Conservation (phyloP, 805 yeast species). For the Lachancea lanzarotensis region DNA sequence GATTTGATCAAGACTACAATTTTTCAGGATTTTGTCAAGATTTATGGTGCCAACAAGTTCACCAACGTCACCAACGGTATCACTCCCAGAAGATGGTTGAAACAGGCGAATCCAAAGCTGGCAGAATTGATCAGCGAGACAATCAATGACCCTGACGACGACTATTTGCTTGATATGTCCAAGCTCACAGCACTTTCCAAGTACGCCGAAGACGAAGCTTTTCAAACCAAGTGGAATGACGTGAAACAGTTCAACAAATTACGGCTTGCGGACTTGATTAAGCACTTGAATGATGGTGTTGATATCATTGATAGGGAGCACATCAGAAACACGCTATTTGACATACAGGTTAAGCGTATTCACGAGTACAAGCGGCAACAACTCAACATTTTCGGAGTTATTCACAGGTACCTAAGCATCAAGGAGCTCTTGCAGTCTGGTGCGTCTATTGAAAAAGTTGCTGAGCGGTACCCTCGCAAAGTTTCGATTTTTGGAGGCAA, state of each 20-base stretch:
- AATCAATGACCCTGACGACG: constrained; percentile 53
- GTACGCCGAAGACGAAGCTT: constrained; percentile 59
- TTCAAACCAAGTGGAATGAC: constrained; percentile 62
- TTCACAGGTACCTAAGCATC: constrained; percentile 71
- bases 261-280: constrained; percentile 59
- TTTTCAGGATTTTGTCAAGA: constrained; percentile 79
- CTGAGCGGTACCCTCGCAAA: constrained; percentile 57
- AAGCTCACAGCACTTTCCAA: constrained; percentile 60
- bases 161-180: constrained; percentile 61
- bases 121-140: constrained; percentile 66
- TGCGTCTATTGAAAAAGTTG: constrained; percentile 55
- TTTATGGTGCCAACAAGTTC: constrained; percentile 77
- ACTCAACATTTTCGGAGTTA: constrained; percentile 82
- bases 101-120: constrained; percentile 83
- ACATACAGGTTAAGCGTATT: constrained; percentile 88
- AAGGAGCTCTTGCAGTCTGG: constrained; percentile 40
- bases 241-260: constrained; percentile 67
- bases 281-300: constrained; percentile 48
- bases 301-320: constrained; percentile 52
- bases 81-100: constrained; percentile 94
- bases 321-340: constrained; percentile 64
- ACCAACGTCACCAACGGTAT: constrained; percentile 92
- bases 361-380: constrained; percentile 97
- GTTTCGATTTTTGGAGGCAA: constrained; percentile 88
- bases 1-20: constrained; percentile 84